phyloP scores from a whole-genome alignment of 495 filamentous ascomycete genomes.

The Annulohypoxylon nitens region DNA sequence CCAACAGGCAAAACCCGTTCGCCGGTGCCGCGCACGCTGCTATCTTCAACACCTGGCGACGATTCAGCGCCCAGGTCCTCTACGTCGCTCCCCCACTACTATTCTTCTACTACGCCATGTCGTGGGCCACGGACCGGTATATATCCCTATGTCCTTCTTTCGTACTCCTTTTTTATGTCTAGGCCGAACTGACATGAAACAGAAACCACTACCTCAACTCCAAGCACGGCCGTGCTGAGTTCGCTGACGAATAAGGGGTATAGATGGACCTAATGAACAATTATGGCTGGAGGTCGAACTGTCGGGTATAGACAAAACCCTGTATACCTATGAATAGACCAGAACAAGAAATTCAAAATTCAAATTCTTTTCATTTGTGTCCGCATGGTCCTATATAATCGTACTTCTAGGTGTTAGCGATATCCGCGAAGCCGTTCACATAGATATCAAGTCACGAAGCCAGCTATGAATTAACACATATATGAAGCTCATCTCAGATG shows the following conservation, averaged over 20 bases:
- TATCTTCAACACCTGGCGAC: conserved; percentile 74
- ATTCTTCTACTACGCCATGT: conserved; percentile 79
- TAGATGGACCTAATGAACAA: conserved; percentile 29
- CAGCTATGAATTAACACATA: background rate
- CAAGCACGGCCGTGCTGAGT: conserved; percentile 80
- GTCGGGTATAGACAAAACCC: conserved; percentile 49
- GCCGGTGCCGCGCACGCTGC: conserved; percentile 68
- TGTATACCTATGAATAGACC: conserved; percentile 51
- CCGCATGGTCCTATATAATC: background rate
- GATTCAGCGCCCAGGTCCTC: conserved; percentile 75
- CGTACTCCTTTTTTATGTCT: background rate
- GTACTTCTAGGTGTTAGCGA: background rate
- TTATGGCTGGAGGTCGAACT: conserved; percentile 11
- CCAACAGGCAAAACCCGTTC: conserved; percentile 69
- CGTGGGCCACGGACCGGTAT: conserved; percentile 89
- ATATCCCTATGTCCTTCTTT: conserved; percentile 1
- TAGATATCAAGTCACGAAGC: background rate
- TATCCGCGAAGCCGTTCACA: background rate
- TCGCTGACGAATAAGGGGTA: conserved; percentile 59
- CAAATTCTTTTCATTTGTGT: conserved; percentile 20
- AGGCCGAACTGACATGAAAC: conserved; percentile 28
- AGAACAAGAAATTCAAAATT: conserved; percentile 31
- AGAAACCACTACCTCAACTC: conserved; percentile 95
- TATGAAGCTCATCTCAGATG: background rate
- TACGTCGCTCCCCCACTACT: conserved; percentile 86